phyloP scores from a whole-genome alignment of 2,329 filamentous ascomycete genomes.

The Fusarium sp. region DNA sequence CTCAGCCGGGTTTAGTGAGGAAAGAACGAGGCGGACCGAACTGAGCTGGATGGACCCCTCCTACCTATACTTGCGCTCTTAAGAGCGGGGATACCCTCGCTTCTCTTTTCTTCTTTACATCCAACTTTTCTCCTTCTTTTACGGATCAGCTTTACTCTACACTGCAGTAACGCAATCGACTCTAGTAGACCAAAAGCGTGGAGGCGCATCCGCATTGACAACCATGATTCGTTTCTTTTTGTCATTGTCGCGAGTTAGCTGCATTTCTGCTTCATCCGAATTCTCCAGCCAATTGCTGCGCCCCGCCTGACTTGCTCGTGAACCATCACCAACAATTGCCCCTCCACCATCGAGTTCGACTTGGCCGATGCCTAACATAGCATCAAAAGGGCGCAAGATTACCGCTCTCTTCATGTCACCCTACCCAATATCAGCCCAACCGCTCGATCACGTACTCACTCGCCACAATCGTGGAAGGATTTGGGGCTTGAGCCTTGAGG shows the following conservation, averaged over 20 bases:
- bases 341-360: neutral
- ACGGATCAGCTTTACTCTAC: neutral
- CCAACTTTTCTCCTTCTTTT: constrained; percentile 10
- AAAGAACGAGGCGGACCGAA: constrained; percentile 15
- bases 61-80: constrained; percentile 21
- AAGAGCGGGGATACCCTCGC: constrained; percentile 21
- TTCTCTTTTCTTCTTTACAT: constrained; percentile 13
- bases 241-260: neutral
- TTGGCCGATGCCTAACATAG: constrained; percentile 7
- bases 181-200: constrained; percentile 4
- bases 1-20: constrained; percentile 1
- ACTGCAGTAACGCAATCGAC: neutral
- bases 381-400: neutral
- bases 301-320: neutral
- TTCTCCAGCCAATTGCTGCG: neutral
- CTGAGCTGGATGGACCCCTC: constrained; percentile 1
- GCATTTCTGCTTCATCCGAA: constrained; percentile 1
- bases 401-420: constrained; percentile 15
- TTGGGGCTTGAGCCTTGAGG: constrained; percentile 10
- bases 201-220: neutral
- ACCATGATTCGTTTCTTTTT: constrained; percentile 15
- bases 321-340: neutral
- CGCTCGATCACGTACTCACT: constrained; percentile 2
- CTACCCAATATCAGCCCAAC: constrained; percentile 34
- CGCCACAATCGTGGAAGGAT: constrained; percentile 20